Percentiles rank a stretch among this genome's conserved stretches.
These are phyloP conservation scores for Aspergillus olivimuriae DNA, from an alignment of 495 filamentous ascomycete species.

Conservation along the genomic window DNA sequence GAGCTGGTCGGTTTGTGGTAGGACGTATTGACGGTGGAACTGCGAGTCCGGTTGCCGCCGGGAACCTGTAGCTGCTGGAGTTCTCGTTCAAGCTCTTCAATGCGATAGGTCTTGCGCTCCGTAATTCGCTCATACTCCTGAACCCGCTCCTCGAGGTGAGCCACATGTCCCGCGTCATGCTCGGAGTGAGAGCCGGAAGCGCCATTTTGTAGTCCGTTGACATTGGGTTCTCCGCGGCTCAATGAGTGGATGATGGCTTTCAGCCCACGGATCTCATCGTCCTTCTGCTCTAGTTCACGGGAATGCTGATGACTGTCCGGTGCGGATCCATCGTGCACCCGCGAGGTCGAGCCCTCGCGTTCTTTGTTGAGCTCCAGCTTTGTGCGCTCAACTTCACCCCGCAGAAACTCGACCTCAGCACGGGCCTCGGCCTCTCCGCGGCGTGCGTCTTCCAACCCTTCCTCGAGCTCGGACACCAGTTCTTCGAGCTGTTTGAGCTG, in stretches of 20 bases:
- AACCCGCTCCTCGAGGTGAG: slow-evolving; percentile 65
- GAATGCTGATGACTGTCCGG: slow-evolving; percentile 42
- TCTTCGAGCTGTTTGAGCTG: slow-evolving; percentile 96
- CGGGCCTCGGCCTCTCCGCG: slow-evolving; percentile 96
- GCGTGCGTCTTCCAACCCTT: slow-evolving; percentile 91
- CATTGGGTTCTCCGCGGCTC: slow-evolving; percentile 58
- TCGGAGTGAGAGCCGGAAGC: slow-evolving; percentile 13
- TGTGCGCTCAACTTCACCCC: slow-evolving; percentile 93
- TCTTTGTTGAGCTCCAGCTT: slow-evolving; percentile 83
- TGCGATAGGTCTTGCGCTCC: slow-evolving; percentile 65
- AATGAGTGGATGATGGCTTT: slow-evolving; percentile 98
- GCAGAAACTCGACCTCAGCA: slow-evolving; percentile 91
- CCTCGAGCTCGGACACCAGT: slow-evolving; percentile 90
- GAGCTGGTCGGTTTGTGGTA: slow-evolving; percentile 36
- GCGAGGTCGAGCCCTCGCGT: slow-evolving; percentile 71
- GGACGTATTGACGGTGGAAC: slow-evolving; percentile 38
- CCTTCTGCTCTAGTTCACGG: slow-evolving; percentile 84
- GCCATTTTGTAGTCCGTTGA: slow-evolving; percentile 23
- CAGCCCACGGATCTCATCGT: slow-evolving; percentile 92
- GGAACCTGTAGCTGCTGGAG: slow-evolving; percentile 54
- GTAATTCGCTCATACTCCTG: slow-evolving; percentile 64
- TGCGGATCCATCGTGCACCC: slow-evolving; percentile 47
- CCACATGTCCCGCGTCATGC: slow-evolving; percentile 28
- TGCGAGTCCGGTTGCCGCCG: slow-evolving; percentile 26
- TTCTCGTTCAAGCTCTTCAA: slow-evolving; percentile 88